phyloP scores from a whole-genome alignment of 73 alveolate species.

The Uronychia setigera region DNA sequence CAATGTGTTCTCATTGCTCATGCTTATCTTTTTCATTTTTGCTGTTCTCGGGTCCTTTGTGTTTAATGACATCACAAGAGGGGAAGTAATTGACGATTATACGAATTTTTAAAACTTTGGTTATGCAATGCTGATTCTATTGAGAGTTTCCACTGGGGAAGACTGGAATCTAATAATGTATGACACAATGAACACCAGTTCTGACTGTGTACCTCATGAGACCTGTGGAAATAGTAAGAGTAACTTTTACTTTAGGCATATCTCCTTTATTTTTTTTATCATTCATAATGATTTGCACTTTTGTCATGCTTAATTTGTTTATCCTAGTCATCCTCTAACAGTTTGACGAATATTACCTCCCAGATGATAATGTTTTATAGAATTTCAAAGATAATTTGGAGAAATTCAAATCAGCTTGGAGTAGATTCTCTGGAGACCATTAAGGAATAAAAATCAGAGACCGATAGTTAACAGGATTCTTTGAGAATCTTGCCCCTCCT shows the following conservation, averaged over 20 bases:
- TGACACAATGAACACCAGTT: conserved; percentile 50
- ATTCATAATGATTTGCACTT: conserved; percentile 46
- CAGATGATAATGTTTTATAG: conserved; percentile 59
- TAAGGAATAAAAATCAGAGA: conserved; percentile 45
- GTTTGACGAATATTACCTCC: conserved; percentile 67
- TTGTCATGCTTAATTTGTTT: conserved; percentile 73
- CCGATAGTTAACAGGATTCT: conserved; percentile 22
- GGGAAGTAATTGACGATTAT: conserved; percentile 65
- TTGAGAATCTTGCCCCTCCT: conserved; percentile 26
- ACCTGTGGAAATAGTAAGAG: conserved; percentile 31
- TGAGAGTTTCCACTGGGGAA: conserved; percentile 94
- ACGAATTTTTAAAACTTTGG: conserved; percentile 83
- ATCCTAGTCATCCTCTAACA: conserved; percentile 67
- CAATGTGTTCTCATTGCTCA: conserved; percentile 87
- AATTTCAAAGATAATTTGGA: conserved; percentile 55
- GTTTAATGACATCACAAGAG: conserved; percentile 61
- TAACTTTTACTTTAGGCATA: conserved; percentile 22
- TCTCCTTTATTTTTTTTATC: conserved; percentile 46
- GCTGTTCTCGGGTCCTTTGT: conserved; percentile 92
- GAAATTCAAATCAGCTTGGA: conserved; percentile 38
- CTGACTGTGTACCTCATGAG: conserved; percentile 21
- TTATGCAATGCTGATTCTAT: conserved; percentile 72
- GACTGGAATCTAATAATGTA: conserved; percentile 86
- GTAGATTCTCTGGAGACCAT: conserved; percentile 25
- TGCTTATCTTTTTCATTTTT: conserved; percentile 89